Evolutionary conservation across 1,284 basidiomycete genomes (phyloP).

Genomic region (Sanghuangporus sanghuang): DNA sequence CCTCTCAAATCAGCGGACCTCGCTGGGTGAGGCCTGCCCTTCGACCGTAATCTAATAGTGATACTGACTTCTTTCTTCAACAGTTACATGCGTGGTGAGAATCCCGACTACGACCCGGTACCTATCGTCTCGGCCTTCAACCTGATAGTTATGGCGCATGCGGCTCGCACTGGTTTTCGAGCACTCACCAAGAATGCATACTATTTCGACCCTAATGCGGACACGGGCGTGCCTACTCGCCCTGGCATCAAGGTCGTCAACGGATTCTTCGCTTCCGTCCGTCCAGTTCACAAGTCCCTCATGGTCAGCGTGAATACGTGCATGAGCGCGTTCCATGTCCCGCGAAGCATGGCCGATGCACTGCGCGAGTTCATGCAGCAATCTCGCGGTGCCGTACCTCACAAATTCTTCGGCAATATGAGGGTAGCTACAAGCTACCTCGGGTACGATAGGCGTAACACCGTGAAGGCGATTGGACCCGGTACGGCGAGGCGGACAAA

Average conservation of each 20-base stretch:
- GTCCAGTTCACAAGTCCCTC: constrained; percentile 60
- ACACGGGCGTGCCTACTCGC: constrained; percentile 29
- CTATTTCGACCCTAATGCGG: constrained; percentile 41
- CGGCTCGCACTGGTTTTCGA: constrained; percentile 47
- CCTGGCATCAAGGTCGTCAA: constrained; percentile 51
- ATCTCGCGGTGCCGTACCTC: constrained; percentile 37
- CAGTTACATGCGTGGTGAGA: constrained; percentile 50
- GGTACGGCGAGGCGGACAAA: constrained; percentile 40
- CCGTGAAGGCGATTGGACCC: constrained; percentile 40
- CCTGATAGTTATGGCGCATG: constrained; percentile 55
- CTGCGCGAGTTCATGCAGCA: constrained; percentile 41
- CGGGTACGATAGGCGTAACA: constrained; percentile 46
- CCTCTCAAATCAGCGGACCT: constrained; percentile 42
- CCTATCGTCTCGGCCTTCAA: constrained; percentile 62
- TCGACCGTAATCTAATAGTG: not conserved
- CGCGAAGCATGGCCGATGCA: constrained; percentile 48
- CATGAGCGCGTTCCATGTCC: constrained; percentile 66
- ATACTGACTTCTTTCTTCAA: not conserved
- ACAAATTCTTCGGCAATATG: constrained; percentile 44
- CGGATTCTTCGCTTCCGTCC: constrained; percentile 66
- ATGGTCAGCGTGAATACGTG: constrained; percentile 74
- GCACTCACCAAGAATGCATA: constrained; percentile 55
- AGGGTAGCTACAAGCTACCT: constrained; percentile 54
- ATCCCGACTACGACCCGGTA: constrained; percentile 40
- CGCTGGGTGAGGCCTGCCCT: constrained; percentile 38